Conservation (phyloP, 352 stramenopile genomes). For the Pelagophyceae sp. region DNA sequence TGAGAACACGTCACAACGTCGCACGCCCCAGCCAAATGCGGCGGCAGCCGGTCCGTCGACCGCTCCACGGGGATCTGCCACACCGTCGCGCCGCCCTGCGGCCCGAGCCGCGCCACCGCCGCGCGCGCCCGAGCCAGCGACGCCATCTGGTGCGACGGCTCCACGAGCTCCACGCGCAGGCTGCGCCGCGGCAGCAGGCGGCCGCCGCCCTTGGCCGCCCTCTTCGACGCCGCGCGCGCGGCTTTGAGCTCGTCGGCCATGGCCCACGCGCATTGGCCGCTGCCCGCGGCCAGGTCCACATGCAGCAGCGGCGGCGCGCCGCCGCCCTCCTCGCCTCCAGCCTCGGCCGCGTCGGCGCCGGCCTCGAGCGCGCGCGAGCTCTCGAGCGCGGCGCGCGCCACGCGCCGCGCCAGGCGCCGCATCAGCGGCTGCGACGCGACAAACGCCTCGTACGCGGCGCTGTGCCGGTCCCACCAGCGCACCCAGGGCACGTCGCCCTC, state of each 20-base stretch:
- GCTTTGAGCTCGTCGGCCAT: not conserved
- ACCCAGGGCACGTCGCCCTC: constrained; percentile 20
- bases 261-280: not conserved
- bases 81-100: not conserved
- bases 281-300: constrained; percentile 8
- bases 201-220: not conserved
- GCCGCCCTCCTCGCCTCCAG: not conserved
- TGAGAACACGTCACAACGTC: not conserved
- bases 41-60: not conserved
- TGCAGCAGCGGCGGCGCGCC: too few species aligned
- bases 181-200: not conserved
- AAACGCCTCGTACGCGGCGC: constrained; percentile 1
- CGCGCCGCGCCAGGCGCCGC: not conserved
- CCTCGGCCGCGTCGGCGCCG: not conserved
- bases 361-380: not conserved
- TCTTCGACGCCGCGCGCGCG: not conserved
- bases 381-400: not conserved
- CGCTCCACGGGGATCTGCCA: constrained; percentile 16
- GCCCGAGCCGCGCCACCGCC: not conserved
- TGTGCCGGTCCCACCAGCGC: constrained; percentile 12
- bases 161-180: constrained; percentile 7
- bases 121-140: not conserved
- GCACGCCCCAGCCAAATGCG: not conserved
- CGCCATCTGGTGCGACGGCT: constrained; percentile 10
- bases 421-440: not conserved